Evolutionary conservation across 2,329 filamentous ascomycete species (phyloP), one percentile per base, ranked within the genome.

Genomic region (Epichloe scottii): DNA sequence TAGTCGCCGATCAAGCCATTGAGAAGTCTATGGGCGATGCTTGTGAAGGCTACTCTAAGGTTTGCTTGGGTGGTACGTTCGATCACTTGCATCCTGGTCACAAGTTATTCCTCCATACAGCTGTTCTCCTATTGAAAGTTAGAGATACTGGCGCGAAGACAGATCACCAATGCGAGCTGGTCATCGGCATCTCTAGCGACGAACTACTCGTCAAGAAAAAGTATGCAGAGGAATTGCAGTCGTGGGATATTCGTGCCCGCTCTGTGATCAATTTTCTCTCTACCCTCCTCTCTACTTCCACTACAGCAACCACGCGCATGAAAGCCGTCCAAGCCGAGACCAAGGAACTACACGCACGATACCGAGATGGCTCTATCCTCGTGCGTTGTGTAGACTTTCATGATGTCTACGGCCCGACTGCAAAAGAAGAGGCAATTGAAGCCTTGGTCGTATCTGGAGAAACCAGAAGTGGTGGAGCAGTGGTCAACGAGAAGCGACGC

Each of bases 31-130:
- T 17, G 7, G 46, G 53, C 1, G 48, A 55, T 3, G 50, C 50
- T 14, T 49, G 51, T 5, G 49, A 50, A 3, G 57, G 59, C 0
- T 67, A 67, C 54, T 53, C 54, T 3, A 62, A 56, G 3, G 85
- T 94, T 47, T 87, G 85, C 49, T 79, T 97, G 12, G 93, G 91
- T 33, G 93, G 93, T 10, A 98, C 93, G 0, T 98, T 97, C 68
- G 93, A 98, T 66, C 89, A 97, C 67, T 77, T 98, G 21, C 93
- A 98, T 64, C 83, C 87, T 4, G 93, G 93, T 5, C 93, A 98
- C 71, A 98, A 97, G 69, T 75, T 97, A n/a, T 78, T 98, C 19
- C 78, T 98, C 19, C 89, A 90, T n/a, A 90, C 90, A 54, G 87
- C 86, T 0, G 79, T 84, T 0, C 78, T 96, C 51, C 76, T 89